Evolutionary conservation across 176 grass and related monocot genomes (phyloP).

Genomic region (Juncus inflexus): DNA sequence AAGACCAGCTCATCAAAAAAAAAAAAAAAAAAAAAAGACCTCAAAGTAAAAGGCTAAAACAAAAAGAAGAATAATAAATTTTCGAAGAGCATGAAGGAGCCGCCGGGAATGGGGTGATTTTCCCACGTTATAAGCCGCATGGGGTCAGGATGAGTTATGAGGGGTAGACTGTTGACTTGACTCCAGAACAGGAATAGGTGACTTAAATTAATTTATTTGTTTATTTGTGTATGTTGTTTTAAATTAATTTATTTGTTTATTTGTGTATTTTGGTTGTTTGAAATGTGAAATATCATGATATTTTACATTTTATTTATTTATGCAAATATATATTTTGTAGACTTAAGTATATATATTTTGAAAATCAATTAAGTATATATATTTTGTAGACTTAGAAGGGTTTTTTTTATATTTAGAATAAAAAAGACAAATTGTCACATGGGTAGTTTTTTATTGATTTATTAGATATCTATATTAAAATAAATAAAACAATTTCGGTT

Average conservation of each 20-base stretch:
- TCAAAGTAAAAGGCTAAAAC: constrained; percentile 57
- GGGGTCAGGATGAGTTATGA: constrained; percentile 97
- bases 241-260: constrained; percentile 17
- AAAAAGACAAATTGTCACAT: too few species aligned
- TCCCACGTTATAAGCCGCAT: constrained; percentile 85
- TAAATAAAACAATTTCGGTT: too few species aligned
- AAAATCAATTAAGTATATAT: too few species aligned
- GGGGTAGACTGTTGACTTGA: constrained; percentile 92
- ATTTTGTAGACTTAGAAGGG: too few species aligned
- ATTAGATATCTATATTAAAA: too few species aligned
- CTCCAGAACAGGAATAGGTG: constrained; percentile 93
- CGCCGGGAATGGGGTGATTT: constrained; percentile 95
- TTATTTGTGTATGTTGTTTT: too few species aligned
- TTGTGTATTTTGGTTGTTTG: background rate
- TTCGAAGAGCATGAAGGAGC: constrained; percentile 47
- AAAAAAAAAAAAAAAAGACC: constrained; percentile 40
- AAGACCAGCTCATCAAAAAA: constrained; percentile 54
- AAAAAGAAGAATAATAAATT: constrained; percentile 61
- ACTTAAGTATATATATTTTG: too few species aligned
- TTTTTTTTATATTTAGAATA: too few species aligned
- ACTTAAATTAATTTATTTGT: constrained; percentile 24
- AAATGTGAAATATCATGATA: too few species aligned
- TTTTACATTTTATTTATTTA: too few species aligned
- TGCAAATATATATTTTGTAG: too few species aligned
- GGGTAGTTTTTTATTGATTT: too few species aligned